Conservation (phyloP, 1,284 basidiomycete species). For the Neonothopanus nambi region DNA sequence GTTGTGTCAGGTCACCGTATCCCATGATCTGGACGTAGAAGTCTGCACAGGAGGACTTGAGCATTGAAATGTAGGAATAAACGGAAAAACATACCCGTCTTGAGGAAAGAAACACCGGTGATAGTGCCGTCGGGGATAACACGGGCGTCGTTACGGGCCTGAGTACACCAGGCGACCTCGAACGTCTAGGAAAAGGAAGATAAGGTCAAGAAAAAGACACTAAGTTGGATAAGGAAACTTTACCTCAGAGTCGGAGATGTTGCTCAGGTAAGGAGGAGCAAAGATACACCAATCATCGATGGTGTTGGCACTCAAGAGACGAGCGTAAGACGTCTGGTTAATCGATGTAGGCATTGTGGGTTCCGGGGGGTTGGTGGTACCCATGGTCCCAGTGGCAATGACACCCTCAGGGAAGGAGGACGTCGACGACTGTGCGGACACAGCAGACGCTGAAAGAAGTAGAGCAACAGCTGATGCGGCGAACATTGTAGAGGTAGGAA, state of each 20-base stretch:
- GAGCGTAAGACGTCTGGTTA: slow-evolving; percentile 39
- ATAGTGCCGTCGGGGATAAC: slow-evolving; percentile 60
- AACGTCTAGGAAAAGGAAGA: slow-evolving; percentile 33
- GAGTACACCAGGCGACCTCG: slow-evolving; percentile 73
- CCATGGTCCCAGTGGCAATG: slow-evolving; percentile 41
- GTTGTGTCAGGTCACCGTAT: slow-evolving; percentile 41
- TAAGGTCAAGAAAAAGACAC: not conserved
- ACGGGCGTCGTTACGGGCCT: slow-evolving; percentile 58
- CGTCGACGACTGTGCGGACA: slow-evolving; percentile 14
- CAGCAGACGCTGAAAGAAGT: slow-evolving; percentile 20
- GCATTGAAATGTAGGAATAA: not conserved
- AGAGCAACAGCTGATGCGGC: slow-evolving; percentile 11
- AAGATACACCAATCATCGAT: slow-evolving; percentile 45
- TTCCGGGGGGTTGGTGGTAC: slow-evolving; percentile 38
- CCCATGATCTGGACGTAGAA: slow-evolving; percentile 43
- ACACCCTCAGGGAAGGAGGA: slow-evolving; percentile 33
- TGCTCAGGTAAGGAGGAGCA: slow-evolving; percentile 33
- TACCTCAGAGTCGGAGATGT: slow-evolving; percentile 36
- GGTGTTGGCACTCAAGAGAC: slow-evolving; percentile 38
- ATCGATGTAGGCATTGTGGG: slow-evolving; percentile 37
- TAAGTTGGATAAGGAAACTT: slow-evolving; percentile 8
- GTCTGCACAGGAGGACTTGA: too few relatives aligned
- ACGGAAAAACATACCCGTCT: slow-evolving; percentile 35
- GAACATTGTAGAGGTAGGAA: too few relatives aligned
- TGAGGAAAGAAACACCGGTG: slow-evolving; percentile 55